Percentiles rank a stretch among this genome's conserved stretches.
These are phyloP conservation scores for Steccherinum ochraceum DNA, from an alignment of 768 basidiomycete species.

Conservation along the genomic window DNA sequence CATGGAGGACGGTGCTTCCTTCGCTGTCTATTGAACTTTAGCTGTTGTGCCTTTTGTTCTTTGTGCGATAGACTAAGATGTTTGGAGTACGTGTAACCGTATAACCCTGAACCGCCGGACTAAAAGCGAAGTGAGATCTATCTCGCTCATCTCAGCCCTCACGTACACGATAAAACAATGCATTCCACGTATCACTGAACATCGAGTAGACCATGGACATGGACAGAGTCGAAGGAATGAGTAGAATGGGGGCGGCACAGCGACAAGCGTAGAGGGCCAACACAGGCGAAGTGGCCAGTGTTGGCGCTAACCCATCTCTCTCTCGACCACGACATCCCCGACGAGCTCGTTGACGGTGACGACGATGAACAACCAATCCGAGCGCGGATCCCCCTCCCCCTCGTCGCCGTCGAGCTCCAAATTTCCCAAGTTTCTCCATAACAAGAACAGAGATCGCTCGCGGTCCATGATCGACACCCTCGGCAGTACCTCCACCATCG, in stretches of 20 bases:
- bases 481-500: conserved; percentile 27
- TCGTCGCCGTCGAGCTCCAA: conserved; percentile 41
- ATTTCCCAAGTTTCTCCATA: conserved; percentile 64
- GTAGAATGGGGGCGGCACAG: not conserved
- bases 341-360: conserved; percentile 20
- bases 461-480: conserved; percentile 41
- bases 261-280: not conserved
- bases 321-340: conserved; percentile 3
- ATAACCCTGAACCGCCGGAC: too few species aligned
- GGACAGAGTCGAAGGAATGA: not conserved
- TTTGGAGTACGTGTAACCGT: too few species aligned
- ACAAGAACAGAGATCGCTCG: conserved; percentile 53
- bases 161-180: too few species aligned
- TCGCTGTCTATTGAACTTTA: not conserved
- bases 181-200: too few species aligned
- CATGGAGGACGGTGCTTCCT: not conserved
- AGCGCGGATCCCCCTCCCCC: conserved; percentile 36
- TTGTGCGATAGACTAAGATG: not conserved
- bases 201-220: too few species aligned
- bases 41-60: not conserved
- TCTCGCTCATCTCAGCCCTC: too few species aligned
- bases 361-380: conserved; percentile 33
- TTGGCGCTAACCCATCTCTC: not conserved
- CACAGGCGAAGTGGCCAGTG: not conserved
- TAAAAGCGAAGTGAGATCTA: too few species aligned